phyloP scores from a whole-genome alignment of 306 rosid species.

The Oemleria cerasiformis region DNA sequence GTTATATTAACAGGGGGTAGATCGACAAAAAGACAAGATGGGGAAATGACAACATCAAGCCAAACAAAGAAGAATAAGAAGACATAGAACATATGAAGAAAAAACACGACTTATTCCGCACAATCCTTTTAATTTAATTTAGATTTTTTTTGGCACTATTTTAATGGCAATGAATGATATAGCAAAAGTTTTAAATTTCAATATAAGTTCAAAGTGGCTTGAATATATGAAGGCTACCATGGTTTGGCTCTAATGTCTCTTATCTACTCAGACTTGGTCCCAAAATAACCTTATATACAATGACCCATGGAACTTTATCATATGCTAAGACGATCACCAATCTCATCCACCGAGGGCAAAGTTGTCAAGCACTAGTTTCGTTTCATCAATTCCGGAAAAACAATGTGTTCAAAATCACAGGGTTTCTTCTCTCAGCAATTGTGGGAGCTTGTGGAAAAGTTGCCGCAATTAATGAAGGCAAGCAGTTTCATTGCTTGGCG shows the following conservation, averaged over 20 bases:
- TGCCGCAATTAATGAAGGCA: conserved; percentile 23
- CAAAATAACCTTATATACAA: neutral
- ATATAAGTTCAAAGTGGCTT: too few relatives aligned
- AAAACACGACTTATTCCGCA: too few relatives aligned
- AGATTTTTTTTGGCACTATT: neutral
- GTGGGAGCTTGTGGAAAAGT: conserved; percentile 26
- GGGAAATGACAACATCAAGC: too few relatives aligned
- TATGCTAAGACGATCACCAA: conserved; percentile 9
- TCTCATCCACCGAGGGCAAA: conserved; percentile 20
- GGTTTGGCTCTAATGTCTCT: neutral
- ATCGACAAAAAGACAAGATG: neutral
- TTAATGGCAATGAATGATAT: too few relatives aligned
- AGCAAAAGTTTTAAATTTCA: too few relatives aligned
- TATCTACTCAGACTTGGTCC: neutral
- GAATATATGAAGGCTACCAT: neutral
- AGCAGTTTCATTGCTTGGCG: conserved; percentile 28
- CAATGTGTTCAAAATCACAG: conserved; percentile 18
- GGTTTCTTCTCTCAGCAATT: conserved; percentile 33
- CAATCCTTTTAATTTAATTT: too few relatives aligned
- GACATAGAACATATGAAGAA: neutral
- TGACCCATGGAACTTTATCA: conserved; percentile 7
- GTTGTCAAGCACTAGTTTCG: conserved; percentile 15
- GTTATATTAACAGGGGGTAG: neutral
- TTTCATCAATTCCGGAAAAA: conserved; percentile 17
- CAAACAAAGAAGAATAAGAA: neutral